Percentiles rank a stretch among this genome's conserved stretches.
These are phyloP conservation scores for Pythium utonaiense DNA, from an alignment of 352 stramenopile species.

Conservation along the genomic window DNA sequence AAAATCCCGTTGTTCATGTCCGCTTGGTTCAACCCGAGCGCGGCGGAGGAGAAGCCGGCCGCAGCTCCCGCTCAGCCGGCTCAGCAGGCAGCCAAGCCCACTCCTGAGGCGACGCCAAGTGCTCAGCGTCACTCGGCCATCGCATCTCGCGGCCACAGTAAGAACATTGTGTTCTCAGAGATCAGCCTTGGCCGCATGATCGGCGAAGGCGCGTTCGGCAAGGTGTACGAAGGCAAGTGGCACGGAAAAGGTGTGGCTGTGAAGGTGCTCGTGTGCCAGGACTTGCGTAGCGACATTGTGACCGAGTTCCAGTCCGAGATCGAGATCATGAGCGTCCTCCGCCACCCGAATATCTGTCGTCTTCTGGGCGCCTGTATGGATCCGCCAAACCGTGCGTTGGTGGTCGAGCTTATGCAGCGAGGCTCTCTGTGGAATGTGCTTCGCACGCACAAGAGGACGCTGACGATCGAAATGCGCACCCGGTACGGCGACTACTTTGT, in stretches of 20 bases:
- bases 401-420: slow-evolving; percentile 91
- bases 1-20: slow-evolving; percentile 74
- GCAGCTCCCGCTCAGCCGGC: slow-evolving; percentile 10
- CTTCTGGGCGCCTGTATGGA: slow-evolving; percentile 93
- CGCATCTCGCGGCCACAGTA: slow-evolving; percentile 27
- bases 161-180: slow-evolving; percentile 62
- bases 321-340: slow-evolving; percentile 81
- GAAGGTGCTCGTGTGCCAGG: slow-evolving; percentile 66
- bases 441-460: slow-evolving; percentile 49
- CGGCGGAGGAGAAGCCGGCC: slow-evolving; percentile 37
- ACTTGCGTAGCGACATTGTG: slow-evolving; percentile 56
- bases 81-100: slow-evolving; percentile 7
- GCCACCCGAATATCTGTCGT: slow-evolving; percentile 95
- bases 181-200: slow-evolving; percentile 60
- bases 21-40: slow-evolving; percentile 58
- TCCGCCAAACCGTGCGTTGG: slow-evolving; percentile 90
- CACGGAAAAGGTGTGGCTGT: slow-evolving; percentile 59
- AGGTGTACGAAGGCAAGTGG: slow-evolving; percentile 70
- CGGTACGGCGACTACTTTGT: slow-evolving; percentile 16
- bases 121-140: background rate
- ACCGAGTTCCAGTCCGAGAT: slow-evolving; percentile 69
- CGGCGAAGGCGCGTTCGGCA: slow-evolving; percentile 62
- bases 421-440: slow-evolving; percentile 93
- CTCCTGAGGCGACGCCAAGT: background rate
- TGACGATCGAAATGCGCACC: slow-evolving; percentile 52